Evolutionary conservation across 495 filamentous ascomycete genomes (phyloP), one percentile per base, ranked within the genome.

Genomic region (Penicillium desertorum): DNA sequence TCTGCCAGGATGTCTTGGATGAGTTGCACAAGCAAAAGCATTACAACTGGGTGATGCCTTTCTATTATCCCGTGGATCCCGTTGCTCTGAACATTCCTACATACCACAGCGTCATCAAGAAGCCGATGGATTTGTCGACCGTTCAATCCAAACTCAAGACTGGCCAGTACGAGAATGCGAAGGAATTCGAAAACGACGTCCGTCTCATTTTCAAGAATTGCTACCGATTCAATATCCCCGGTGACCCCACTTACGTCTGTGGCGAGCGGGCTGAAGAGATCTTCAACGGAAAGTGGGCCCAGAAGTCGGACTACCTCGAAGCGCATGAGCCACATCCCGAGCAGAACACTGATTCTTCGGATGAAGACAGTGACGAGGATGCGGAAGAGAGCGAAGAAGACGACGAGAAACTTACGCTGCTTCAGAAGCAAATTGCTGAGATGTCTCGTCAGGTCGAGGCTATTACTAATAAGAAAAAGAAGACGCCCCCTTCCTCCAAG

Each of bases 11-110:
- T 25, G 86, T 91, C 11, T 64, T 96, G 41, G 82, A 85, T 30
- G 91, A 97, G 70, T 65, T 98, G 10, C 78, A 84, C 60, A 93
- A 92, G 67, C 70, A 82, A 0, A 91, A 90, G 67, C 83, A 96
- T 65, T 76, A 73, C 27, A 61, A 66, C 2, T 77, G 86, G 62
- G 85, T 88, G 5, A 76, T 75, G 30, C 84, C 88, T 39, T 98
- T 98, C 74, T 75, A 88, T 62, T 70, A 74, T 5, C 89, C 93
- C 0, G 94, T 98, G 16, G 94, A 98, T 63, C 93, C 95, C 0
- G 92, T 97, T 22, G 93, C 92, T 5, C 74, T 96, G 56, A 92
- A 95, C 72, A 97, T 98, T 56, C 94, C 94, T 1, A 83, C 87
- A 17, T 98, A 98, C 66, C 91, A 92, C 69, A 91, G 87, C 62